Conservation (phyloP, 208 protist species). For the Acanthamoeba triangularis region DNA sequence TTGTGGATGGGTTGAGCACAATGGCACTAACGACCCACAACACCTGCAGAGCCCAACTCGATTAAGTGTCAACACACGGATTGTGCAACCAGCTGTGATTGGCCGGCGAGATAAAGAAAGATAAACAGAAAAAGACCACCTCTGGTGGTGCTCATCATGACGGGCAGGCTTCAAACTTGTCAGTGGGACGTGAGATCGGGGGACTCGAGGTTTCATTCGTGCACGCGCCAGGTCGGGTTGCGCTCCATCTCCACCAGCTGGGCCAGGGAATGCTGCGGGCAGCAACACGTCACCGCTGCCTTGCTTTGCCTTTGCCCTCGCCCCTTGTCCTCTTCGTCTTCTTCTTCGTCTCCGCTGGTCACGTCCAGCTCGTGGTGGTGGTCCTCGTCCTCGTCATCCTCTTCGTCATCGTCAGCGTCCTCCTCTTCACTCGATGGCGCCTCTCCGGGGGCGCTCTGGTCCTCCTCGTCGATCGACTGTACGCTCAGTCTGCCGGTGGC, state of each 20-base stretch:
- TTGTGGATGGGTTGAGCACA: no score
- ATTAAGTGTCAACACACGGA: no score
- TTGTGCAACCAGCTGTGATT: no score
- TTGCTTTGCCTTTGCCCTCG: background rate
- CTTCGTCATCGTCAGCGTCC: background rate
- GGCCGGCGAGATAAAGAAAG: no score
- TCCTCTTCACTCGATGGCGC: background rate
- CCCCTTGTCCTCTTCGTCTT: background rate
- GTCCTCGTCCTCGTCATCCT: background rate
- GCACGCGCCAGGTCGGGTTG: background rate
- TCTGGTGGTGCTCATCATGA: no score
- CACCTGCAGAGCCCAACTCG: no score
- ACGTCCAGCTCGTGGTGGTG: background rate
- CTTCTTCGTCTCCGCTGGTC: background rate
- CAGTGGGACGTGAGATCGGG: no score
- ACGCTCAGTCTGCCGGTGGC: background rate
- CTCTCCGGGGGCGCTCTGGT: background rate
- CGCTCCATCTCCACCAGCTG: background rate
- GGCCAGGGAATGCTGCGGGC: background rate
- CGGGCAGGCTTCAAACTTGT: no score
- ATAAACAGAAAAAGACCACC: no score
- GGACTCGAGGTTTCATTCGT: background rate
- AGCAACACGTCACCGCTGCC: background rate
- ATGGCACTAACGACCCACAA: no score
- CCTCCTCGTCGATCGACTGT: background rate